Percentiles rank a stretch among this genome's conserved stretches.
Evolutionary conservation across 768 basidiomycete genomes (phyloP).

Genomic region (Cantharellus cinnabarinus): DNA sequence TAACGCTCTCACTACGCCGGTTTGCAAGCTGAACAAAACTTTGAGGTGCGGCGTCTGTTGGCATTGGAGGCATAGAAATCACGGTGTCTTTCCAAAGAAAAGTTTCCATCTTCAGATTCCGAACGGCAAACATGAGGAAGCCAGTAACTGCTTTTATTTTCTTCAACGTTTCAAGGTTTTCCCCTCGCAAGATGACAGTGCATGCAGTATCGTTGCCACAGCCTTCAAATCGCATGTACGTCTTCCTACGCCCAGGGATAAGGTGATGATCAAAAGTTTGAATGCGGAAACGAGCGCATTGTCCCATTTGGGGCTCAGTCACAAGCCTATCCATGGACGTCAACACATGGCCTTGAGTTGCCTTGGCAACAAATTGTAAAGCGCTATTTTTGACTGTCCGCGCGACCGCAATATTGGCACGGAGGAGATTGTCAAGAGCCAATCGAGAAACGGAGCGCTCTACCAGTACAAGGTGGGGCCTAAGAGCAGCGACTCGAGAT

Average conservation of each 20-base stretch:
- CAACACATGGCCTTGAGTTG: slow-evolving; percentile 88
- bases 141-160: slow-evolving; percentile 84
- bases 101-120: slow-evolving; percentile 84
- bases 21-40: slow-evolving; percentile 8
- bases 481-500: slow-evolving; percentile 69
- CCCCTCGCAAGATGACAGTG: slow-evolving; percentile 81
- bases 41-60: slow-evolving; percentile 41
- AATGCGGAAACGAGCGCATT: slow-evolving; percentile 66
- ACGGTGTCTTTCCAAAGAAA: slow-evolving; percentile 85
- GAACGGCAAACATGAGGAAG: slow-evolving; percentile 80
- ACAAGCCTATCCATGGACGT: slow-evolving; percentile 90
- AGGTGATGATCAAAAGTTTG: slow-evolving; percentile 89
- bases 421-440: slow-evolving; percentile 69
- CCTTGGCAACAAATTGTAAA: slow-evolving; percentile 71
- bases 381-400: slow-evolving; percentile 75
- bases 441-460: slow-evolving; percentile 81
- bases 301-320: slow-evolving; percentile 70
- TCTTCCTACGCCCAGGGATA: slow-evolving; percentile 88
- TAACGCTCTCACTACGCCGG: too few species aligned
- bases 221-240: slow-evolving; percentile 96
- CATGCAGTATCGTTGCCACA: slow-evolving; percentile 86
- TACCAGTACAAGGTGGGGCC: slow-evolving; percentile 82
- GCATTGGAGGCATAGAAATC: slow-evolving; percentile 49
- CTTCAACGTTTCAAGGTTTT: slow-evolving; percentile 54
- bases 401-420: slow-evolving; percentile 77